Evolutionary conservation across 108 stramenopile species (phyloP).

Genomic region (Skeletonema tropicum): DNA sequence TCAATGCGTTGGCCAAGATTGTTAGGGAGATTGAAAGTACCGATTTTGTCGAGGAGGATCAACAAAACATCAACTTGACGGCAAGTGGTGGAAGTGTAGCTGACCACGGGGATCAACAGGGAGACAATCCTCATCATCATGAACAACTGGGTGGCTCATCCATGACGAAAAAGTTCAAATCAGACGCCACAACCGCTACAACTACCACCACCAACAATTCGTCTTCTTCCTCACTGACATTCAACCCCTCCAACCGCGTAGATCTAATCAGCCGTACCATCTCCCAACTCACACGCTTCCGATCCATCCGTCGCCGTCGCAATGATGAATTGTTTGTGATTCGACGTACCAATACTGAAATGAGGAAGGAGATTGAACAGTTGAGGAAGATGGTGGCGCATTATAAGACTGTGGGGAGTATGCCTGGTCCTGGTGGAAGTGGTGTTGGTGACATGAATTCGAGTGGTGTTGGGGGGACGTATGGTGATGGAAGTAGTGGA

Average conservation of each 20-base stretch:
- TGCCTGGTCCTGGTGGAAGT: too few species aligned
- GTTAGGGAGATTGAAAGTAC: conserved; percentile 67
- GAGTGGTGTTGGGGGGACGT: conserved; percentile 55
- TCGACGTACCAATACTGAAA: conserved; percentile 34
- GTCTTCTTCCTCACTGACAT: conserved; percentile 29
- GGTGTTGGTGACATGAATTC: too few species aligned
- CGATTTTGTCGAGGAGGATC: conserved; percentile 51
- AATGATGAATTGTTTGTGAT: conserved; percentile 32
- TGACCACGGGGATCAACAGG: not conserved
- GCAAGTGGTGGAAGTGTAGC: not conserved
- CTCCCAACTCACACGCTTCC: conserved; percentile 35
- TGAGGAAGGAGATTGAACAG: conserved; percentile 55
- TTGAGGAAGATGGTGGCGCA: conserved; percentile 64
- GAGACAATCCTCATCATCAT: not conserved
- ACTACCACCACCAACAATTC: not conserved
- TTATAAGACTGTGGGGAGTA: conserved; percentile 46
- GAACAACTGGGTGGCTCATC: too few species aligned
- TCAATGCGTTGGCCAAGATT: conserved; percentile 68
- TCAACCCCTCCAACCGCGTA: conserved; percentile 73
- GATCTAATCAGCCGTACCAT: conserved; percentile 85
- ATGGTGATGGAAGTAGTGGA: conserved; percentile 40
- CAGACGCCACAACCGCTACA: not conserved
- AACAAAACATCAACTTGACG: too few species aligned
- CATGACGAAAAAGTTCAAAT: not conserved
- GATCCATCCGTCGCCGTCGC: conserved; percentile 26